Percentiles rank a stretch among this genome's conserved stretches.
Evolutionary conservation across 2,329 filamentous ascomycete genomes (phyloP).

Genomic region (Aspergillus sojae): DNA sequence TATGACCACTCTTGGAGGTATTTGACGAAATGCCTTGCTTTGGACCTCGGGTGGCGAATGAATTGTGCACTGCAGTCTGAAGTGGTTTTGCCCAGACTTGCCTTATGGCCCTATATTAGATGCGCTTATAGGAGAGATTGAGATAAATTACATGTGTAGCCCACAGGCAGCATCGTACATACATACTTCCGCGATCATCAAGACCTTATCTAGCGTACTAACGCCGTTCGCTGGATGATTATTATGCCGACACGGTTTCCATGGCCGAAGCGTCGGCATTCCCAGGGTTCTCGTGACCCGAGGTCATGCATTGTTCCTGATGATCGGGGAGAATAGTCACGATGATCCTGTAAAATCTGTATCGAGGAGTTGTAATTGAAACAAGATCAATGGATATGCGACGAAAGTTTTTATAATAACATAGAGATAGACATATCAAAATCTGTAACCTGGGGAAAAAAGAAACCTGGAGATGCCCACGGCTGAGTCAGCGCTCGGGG

Average conservation of each 20-base stretch:
- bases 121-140: background rate
- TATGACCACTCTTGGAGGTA: background rate
- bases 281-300: conserved; percentile 2
- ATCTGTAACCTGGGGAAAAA: background rate
- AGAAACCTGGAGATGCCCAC: background rate
- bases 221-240: background rate
- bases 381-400: background rate
- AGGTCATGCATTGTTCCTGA: conserved; percentile 6
- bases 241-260: background rate
- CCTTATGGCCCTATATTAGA: background rate
- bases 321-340: background rate
- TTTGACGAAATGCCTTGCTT: background rate
- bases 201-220: too few species aligned
- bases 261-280: background rate
- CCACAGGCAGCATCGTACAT: background rate
- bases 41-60: background rate
- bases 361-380: background rate
- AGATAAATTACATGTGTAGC: background rate
- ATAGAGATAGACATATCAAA: background rate
- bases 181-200: background rate
- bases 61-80: background rate
- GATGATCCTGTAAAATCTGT: background rate
- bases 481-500: background rate
- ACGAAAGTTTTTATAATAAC: background rate
- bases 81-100: background rate